Conservation (phyloP, 257 asterid genomes). For the Nicotiana tomentosiformis region DNA sequence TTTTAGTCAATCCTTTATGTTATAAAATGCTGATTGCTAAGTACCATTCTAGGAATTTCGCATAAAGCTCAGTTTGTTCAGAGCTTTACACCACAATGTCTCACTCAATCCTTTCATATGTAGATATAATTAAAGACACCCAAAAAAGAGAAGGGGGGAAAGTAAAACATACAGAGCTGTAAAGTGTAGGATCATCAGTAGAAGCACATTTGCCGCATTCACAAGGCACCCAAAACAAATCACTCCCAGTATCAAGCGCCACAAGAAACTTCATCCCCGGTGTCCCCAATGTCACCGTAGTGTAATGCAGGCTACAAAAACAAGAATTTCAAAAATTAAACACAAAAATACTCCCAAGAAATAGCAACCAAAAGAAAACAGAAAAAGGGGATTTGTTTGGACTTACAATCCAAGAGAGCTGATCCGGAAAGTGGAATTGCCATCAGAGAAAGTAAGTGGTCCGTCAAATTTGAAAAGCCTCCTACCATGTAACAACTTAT, state of each 20-base stretch:
- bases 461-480: constrained; percentile 30
- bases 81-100: neutral
- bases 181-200: constrained; percentile 39
- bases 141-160: neutral
- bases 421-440: constrained; percentile 60
- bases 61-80: too few species aligned
- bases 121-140: neutral
- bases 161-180: constrained; percentile 38
- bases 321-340: constrained; percentile 3
- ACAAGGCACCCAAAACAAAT: constrained; percentile 86
- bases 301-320: constrained; percentile 66
- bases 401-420: constrained; percentile 76
- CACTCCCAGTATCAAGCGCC: constrained; percentile 93
- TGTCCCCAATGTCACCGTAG: constrained; percentile 68
- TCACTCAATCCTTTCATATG: neutral
- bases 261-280: constrained; percentile 80
- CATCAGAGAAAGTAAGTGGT: constrained; percentile 61
- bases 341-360: neutral
- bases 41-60: neutral
- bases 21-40: neutral
- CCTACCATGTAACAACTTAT: constrained; percentile 42
- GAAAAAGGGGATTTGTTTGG: neutral
- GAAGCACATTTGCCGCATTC: constrained; percentile 56
- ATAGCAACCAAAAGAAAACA: neutral
- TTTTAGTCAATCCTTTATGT: neutral